Conservation (phyloP, 108 stramenopile species). For the Cylindrotheca fusiformis region DNA sequence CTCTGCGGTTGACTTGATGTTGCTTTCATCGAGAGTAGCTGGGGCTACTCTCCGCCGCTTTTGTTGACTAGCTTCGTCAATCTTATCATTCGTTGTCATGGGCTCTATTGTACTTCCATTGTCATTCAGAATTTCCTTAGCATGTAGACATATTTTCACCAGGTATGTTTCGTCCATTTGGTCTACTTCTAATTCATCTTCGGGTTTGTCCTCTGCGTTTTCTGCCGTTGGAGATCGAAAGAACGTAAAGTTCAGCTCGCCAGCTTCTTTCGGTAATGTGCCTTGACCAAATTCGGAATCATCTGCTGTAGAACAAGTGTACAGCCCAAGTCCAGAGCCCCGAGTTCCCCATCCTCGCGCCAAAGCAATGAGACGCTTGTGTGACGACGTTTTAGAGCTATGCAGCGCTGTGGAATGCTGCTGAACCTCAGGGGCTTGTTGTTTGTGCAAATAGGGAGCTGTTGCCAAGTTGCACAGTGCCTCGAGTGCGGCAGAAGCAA, state of each 20-base stretch:
- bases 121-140: conserved; percentile 26
- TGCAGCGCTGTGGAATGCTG: conserved; percentile 70
- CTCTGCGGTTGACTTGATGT: conserved; percentile 45
- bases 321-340: conserved; percentile 75
- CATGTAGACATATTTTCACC: conserved; percentile 18
- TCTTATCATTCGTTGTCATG: conserved; percentile 16
- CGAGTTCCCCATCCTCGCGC: conserved; percentile 87
- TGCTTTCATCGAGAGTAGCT: conserved; percentile 11
- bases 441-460: conserved; percentile 82
- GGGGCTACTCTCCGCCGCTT: conserved; percentile 38
- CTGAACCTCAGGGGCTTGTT: conserved; percentile 78
- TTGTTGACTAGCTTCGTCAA: conserved; percentile 30
- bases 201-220: not conserved
- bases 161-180: conserved; percentile 6
- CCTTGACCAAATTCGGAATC: conserved; percentile 51
- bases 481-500: conserved; percentile 54
- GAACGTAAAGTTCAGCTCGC: conserved; percentile 56
- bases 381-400: conserved; percentile 26
- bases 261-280: conserved; percentile 32
- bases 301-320: conserved; percentile 63
- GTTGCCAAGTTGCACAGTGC: conserved; percentile 57
- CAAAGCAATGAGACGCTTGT: conserved; percentile 65
- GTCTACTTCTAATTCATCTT: conserved; percentile 6
- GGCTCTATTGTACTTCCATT: conserved; percentile 11
- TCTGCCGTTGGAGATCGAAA: conserved; percentile 3